A percentile compares a stretch with the other conserved stretches of the same genome.
phyloP scores from a whole-genome alignment of 1,284 basidiomycete genomes.

The Malassezia vespertilionis region DNA sequence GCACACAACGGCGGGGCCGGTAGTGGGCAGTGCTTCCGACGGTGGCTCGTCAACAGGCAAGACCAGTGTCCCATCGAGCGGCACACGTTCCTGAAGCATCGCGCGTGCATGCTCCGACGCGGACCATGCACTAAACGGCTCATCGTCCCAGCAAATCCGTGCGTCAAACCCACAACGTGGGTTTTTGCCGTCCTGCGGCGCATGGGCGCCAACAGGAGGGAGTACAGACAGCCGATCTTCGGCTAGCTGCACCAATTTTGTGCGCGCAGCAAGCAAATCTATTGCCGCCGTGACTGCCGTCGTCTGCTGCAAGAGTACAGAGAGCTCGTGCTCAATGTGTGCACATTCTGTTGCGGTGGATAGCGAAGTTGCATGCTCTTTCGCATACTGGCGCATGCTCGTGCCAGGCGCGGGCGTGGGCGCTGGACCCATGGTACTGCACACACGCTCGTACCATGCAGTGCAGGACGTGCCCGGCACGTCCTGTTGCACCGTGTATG shows the following conservation, averaged over 20 bases:
- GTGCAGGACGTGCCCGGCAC: slow-evolving; percentile 1
- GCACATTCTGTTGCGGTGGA: neutral
- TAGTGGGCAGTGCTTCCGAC: too few species aligned
- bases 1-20: slow-evolving; percentile 10
- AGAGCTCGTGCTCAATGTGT: slow-evolving; percentile 1
- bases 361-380: slow-evolving; percentile 6
- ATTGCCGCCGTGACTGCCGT: slow-evolving; percentile 1
- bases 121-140: slow-evolving; percentile 15
- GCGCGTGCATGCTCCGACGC: slow-evolving; percentile 5
- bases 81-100: slow-evolving; percentile 5
- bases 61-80: neutral
- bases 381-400: slow-evolving; percentile 4
- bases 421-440: neutral
- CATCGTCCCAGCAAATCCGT: slow-evolving; percentile 23
- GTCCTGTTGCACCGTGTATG: neutral
- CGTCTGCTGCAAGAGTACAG: neutral
- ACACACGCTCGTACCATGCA: neutral
- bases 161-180: slow-evolving; percentile 23
- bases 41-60: neutral
- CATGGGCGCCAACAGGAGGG: slow-evolving; percentile 3
- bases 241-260: slow-evolving; percentile 19
- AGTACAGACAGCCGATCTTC: slow-evolving; percentile 19
- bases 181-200: neutral
- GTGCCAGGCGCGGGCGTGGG: slow-evolving; percentile 3
- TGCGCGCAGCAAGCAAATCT: slow-evolving; percentile 11